Evolutionary conservation across 805 yeast species (phyloP).

Genomic region (Candida manassasensis): DNA sequence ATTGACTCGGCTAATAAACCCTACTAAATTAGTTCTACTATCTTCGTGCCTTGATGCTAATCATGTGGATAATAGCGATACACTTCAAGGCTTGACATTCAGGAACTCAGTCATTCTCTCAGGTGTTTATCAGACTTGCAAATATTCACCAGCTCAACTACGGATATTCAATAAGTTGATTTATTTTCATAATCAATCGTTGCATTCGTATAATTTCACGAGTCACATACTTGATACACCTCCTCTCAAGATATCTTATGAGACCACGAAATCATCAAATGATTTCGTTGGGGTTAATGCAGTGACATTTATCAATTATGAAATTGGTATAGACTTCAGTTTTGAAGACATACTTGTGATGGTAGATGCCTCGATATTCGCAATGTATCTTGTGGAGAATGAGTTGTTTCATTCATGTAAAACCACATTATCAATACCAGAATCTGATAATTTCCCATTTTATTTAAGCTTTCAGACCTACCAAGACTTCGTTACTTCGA

Average conservation of each 20-base stretch:
- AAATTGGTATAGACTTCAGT: constrained; percentile 14
- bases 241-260: constrained; percentile 26
- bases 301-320: constrained; percentile 21
- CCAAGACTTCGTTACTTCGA: constrained; percentile 1
- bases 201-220: constrained; percentile 17
- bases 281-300: constrained; percentile 21
- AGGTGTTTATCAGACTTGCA: constrained; percentile 29
- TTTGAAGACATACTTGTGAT: constrained; percentile 20
- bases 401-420: constrained; percentile 17
- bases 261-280: constrained; percentile 9
- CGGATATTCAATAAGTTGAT: constrained; percentile 48
- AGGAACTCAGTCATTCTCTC: constrained; percentile 23
- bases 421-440: constrained; percentile 15
- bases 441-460: constrained; percentile 11
- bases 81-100: constrained; percentile 22
- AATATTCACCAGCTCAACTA: constrained; percentile 48
- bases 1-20: constrained; percentile 41
- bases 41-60: constrained; percentile 18
- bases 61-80: constrained; percentile 24
- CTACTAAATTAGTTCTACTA: constrained; percentile 56
- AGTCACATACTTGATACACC: constrained; percentile 19
- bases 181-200: constrained; percentile 45
- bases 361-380: constrained; percentile 42
- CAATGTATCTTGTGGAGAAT: constrained; percentile 26
- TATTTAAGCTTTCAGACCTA: constrained; percentile 15